Conservation (phyloP, 2,329 filamentous ascomycete genomes). For the Helotiales sp. region DNA sequence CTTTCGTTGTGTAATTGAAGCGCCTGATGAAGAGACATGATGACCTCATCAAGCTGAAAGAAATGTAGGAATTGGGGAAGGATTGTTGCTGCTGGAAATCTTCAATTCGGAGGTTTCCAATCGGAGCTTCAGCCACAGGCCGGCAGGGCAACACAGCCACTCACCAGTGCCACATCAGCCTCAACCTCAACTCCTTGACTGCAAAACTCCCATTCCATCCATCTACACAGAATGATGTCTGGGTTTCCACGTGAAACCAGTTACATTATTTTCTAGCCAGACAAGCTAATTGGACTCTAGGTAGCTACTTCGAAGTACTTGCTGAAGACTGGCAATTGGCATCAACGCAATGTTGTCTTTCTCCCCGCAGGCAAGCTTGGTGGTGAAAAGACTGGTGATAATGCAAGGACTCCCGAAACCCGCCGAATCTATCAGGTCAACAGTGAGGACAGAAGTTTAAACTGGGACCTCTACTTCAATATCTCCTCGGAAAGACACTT, state of each 20-base stretch:
- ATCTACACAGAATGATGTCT: neutral
- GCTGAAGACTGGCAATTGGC: conserved; percentile 45
- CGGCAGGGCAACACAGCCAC: conserved; percentile 6
- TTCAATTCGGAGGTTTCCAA: neutral
- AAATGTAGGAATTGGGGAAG: neutral
- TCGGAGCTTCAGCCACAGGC: conserved; percentile 22
- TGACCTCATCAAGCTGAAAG: conserved; percentile 41
- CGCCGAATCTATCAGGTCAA: too few relatives aligned
- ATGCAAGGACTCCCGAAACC: neutral
- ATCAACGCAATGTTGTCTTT: conserved; percentile 44
- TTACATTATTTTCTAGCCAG: too few relatives aligned
- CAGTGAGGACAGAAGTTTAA: too few relatives aligned
- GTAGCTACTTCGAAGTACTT: too few relatives aligned
- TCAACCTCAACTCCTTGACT: neutral
- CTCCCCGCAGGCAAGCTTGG: conserved; percentile 29
- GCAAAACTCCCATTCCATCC: neutral
- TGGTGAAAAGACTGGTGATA: too few relatives aligned
- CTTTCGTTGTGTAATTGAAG: conserved; percentile 7
- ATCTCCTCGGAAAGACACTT: too few relatives aligned
- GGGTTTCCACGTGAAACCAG: conserved; percentile 42
- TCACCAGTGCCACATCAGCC: neutral
- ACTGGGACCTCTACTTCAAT: too few relatives aligned
- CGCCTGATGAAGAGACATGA: conserved; percentile 37
- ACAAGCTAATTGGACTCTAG: neutral
- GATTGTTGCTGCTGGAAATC: neutral